Evolutionary conservation across 2,329 filamentous ascomycete genomes (phyloP).

Genomic region (Monosporascus sp.): DNA sequence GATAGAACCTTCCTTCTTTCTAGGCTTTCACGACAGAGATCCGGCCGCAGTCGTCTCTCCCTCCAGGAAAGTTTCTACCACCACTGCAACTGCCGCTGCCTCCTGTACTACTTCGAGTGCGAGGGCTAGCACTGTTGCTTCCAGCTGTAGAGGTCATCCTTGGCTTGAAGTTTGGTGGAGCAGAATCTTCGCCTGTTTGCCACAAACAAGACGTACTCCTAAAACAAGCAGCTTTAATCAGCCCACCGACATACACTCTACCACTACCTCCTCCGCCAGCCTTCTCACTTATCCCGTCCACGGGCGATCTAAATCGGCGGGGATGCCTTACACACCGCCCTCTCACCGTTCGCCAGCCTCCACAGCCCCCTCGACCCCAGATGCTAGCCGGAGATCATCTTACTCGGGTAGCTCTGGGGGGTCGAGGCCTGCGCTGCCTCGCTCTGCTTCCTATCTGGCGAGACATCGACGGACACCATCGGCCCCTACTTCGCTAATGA

Average conservation of each 20-base stretch:
- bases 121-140: constrained; percentile 4
- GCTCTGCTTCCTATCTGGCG: constrained; percentile 62
- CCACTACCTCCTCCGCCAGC: constrained; percentile 1
- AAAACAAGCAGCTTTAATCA: constrained; percentile 21
- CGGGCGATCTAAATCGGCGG: constrained; percentile 30
- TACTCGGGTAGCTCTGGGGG: constrained; percentile 31
- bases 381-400: constrained; percentile 54
- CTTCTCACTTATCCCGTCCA: constrained; percentile 17
- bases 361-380: constrained; percentile 53
- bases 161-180: constrained; percentile 23
- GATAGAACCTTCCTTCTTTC: constrained; percentile 22
- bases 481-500: constrained; percentile 25
- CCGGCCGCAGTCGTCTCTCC: neutral
- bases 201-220: constrained; percentile 18
- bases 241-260: constrained; percentile 15
- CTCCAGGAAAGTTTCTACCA: neutral
- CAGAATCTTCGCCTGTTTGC: constrained; percentile 24
- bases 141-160: constrained; percentile 10
- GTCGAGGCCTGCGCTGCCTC: constrained; percentile 51
- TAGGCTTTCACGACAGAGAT: constrained; percentile 21
- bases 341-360: constrained; percentile 60
- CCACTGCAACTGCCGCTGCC: constrained; percentile 9
- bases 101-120: neutral
- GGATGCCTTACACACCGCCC: constrained; percentile 88
- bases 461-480: constrained; percentile 59